Percentiles rank a stretch among this genome's conserved stretches.
Conservation (phyloP, 164 flowering plant genomes). For the Pachysandra terminalis region DNA sequence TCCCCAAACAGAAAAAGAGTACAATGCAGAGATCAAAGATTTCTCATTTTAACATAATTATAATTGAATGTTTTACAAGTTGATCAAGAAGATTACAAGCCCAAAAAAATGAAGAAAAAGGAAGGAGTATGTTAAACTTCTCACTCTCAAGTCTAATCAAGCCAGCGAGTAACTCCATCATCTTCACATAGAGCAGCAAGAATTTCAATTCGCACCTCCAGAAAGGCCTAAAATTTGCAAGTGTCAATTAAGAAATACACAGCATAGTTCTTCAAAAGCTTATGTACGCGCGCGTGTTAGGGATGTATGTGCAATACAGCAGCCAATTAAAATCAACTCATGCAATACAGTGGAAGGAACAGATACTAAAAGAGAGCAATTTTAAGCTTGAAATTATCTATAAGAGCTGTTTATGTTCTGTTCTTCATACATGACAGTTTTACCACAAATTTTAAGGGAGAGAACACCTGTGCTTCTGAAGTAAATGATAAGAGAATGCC, state of each 20-base stretch:
- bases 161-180: slow-evolving; percentile 94
- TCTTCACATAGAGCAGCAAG: slow-evolving; percentile 82
- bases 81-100: slow-evolving; percentile 11
- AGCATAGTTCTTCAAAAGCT: neutral
- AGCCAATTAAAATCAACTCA: too few relatives aligned
- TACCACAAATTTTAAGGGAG: too few relatives aligned
- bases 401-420: too few relatives aligned
- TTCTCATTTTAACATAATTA: slow-evolving; percentile 4
- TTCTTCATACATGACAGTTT: too few relatives aligned
- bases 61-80: slow-evolving; percentile 23
- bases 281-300: too few relatives aligned
- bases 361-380: too few relatives aligned
- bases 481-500: too few relatives aligned
- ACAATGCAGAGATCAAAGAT: neutral
- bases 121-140: neutral
- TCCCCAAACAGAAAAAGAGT: neutral
- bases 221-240: slow-evolving; percentile 60
- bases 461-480: too few relatives aligned
- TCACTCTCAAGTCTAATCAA: slow-evolving; percentile 38
- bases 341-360: too few relatives aligned
- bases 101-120: neutral
- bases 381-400: too few relatives aligned
- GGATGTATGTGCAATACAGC: too few relatives aligned
- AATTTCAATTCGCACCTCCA: slow-evolving; percentile 82
- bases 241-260: neutral